phyloP scores from a whole-genome alignment of 73 alveolate species.

The Paramecium octaurelia region DNA sequence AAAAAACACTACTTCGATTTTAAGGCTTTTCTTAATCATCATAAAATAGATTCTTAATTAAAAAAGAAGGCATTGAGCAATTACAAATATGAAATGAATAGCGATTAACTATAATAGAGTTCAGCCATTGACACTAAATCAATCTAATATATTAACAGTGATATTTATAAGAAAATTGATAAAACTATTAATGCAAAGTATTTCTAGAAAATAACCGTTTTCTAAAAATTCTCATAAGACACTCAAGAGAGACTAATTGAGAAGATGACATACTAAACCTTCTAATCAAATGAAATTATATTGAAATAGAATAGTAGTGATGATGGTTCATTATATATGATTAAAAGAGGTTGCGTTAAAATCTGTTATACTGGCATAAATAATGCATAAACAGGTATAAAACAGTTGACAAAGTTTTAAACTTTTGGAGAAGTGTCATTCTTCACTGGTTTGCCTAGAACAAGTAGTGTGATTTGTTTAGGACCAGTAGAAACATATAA shows the following conservation, averaged over 20 bases:
- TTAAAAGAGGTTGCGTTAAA: neutral
- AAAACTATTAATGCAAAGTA: neutral
- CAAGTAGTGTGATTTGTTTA: constrained; percentile 33
- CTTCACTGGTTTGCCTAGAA: constrained; percentile 30
- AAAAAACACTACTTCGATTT: neutral
- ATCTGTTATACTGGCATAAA: neutral
- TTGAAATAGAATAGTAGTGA: neutral
- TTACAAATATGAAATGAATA: neutral
- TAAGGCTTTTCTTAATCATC: neutral
- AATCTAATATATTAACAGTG: neutral
- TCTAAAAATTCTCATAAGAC: neutral
- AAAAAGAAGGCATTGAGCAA: neutral
- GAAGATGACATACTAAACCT: neutral
- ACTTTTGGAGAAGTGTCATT: constrained; percentile 34
- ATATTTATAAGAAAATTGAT: neutral
- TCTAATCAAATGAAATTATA: neutral
- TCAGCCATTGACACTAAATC: neutral
- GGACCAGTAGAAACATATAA: neutral
- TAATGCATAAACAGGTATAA: neutral
- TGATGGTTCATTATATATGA: neutral
- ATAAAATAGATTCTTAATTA: neutral
- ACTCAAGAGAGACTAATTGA: neutral
- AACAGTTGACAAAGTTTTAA: neutral
- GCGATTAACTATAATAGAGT: neutral
- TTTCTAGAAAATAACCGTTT: neutral